Conservation (phyloP, 345 rosid species). For the Boechera retrofracta region DNA sequence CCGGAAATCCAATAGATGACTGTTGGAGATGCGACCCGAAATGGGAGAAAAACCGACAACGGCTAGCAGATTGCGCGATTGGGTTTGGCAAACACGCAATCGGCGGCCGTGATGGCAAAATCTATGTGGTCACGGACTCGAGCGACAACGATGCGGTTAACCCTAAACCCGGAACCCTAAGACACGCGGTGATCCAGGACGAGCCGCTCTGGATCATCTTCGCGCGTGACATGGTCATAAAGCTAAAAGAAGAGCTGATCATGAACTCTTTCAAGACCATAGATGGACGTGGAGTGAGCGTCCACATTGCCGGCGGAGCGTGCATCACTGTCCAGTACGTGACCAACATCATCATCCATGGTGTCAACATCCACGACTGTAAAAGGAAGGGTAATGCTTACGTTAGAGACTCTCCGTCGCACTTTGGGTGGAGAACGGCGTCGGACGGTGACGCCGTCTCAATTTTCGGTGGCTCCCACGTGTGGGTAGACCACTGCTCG, state of each 20-base stretch:
- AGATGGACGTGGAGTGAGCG: constrained; percentile 64
- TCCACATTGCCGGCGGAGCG: constrained; percentile 66
- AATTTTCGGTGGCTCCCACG: constrained; percentile 66
- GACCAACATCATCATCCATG: constrained; percentile 63
- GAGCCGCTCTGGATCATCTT: constrained; percentile 72
- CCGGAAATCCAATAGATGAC: constrained; percentile 70
- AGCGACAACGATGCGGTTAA: constrained; percentile 55
- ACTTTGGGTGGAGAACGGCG: constrained; percentile 66
- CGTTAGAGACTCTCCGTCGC: constrained; percentile 65
- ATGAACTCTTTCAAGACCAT: constrained; percentile 72
- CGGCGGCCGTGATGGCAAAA: constrained; percentile 67
- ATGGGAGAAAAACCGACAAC: constrained; percentile 62
- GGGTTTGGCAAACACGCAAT: constrained; percentile 75
- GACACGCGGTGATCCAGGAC: constrained; percentile 63
- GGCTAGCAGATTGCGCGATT: constrained; percentile 62
- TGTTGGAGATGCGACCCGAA: constrained; percentile 71
- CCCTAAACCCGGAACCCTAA: constrained; percentile 69
- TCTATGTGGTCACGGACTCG: constrained; percentile 60
- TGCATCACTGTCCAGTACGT: constrained; percentile 71
- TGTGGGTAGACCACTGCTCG: constrained; percentile 74
- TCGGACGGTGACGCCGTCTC: constrained; percentile 71
- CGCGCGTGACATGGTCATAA: constrained; percentile 65
- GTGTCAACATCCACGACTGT: constrained; percentile 62
- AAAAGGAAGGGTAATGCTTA: constrained; percentile 63
- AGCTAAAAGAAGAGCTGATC: constrained; percentile 58